A percentile compares a stretch with the other conserved stretches of the same genome.
Conservation (phyloP, 176 grass and related monocot genomes). For the Phyllostachys edulis region DNA sequence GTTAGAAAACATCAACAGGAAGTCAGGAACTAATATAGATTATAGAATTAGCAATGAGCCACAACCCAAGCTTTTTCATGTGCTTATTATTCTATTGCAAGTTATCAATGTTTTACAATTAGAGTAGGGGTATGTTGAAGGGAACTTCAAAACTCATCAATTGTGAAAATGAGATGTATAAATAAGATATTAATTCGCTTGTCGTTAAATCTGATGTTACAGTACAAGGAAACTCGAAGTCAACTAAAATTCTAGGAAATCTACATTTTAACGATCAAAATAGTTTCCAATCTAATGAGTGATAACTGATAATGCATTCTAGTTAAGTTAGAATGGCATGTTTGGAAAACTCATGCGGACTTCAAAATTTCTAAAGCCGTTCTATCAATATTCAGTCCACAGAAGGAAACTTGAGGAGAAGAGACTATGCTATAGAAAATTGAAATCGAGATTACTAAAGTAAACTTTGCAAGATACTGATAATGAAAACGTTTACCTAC, state of each 20-base stretch:
- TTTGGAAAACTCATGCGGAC: not conserved
- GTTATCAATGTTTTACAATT: not conserved
- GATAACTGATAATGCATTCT: not conserved
- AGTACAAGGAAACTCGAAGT: not conserved
- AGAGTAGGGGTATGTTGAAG: not conserved
- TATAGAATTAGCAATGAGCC: not conserved
- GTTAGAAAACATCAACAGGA: not conserved
- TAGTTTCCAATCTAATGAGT: not conserved
- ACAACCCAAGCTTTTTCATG: not conserved
- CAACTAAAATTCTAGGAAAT: not conserved
- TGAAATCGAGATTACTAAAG: slow-evolving; percentile 26
- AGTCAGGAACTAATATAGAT: not conserved
- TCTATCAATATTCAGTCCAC: not conserved
- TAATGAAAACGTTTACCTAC: slow-evolving; percentile 51
- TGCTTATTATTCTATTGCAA: not conserved
- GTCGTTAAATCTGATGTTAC: not conserved
- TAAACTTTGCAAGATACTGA: slow-evolving; percentile 26
- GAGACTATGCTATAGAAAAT: not conserved
- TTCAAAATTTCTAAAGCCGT: not conserved
- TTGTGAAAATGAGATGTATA: not conserved
- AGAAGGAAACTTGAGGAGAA: not conserved
- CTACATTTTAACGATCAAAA: not conserved
- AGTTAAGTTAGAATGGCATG: not conserved
- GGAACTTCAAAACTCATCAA: not conserved
- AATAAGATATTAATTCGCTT: not conserved